phyloP scores from a whole-genome alignment of 2,329 filamentous ascomycete genomes.

The Xylaria polymorpha region DNA sequence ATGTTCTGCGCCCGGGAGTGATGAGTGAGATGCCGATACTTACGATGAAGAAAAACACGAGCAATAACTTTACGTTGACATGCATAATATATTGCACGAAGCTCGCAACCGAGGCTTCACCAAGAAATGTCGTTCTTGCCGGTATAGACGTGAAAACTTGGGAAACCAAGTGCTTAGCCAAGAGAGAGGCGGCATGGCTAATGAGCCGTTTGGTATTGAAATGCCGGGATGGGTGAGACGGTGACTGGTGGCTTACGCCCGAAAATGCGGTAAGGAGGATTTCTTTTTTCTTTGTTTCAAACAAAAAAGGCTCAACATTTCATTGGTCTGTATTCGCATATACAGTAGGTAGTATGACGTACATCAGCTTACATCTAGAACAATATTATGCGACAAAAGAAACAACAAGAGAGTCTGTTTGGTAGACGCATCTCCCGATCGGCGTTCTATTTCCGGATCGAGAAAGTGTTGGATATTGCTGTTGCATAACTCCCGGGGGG shows the following conservation, averaged over 20 bases:
- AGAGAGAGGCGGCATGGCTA: background rate
- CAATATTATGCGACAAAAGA: too few species aligned
- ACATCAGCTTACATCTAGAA: conserved; percentile 2
- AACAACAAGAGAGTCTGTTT: too few species aligned
- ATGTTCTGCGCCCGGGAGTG: background rate
- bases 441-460: background rate
- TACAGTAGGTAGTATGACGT: background rate
- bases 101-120: background rate
- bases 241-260: background rate
- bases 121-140: background rate
- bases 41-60: background rate
- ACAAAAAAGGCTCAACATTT: too few species aligned
- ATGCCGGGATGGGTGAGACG: background rate
- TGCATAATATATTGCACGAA: background rate
- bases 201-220: background rate
- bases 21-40: background rate
- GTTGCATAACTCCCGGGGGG: too few species aligned
- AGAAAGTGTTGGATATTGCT: background rate
- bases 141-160: too few species aligned
- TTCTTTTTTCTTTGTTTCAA: background rate
- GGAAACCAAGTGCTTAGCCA: background rate
- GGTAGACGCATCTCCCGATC: background rate
- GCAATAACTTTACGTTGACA: background rate
- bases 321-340: background rate
- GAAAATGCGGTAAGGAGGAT: background rate